These are phyloP conservation scores for Serendipita sp. DNA, from an alignment of 768 basidiomycete species.

Conservation along the genomic window DNA sequence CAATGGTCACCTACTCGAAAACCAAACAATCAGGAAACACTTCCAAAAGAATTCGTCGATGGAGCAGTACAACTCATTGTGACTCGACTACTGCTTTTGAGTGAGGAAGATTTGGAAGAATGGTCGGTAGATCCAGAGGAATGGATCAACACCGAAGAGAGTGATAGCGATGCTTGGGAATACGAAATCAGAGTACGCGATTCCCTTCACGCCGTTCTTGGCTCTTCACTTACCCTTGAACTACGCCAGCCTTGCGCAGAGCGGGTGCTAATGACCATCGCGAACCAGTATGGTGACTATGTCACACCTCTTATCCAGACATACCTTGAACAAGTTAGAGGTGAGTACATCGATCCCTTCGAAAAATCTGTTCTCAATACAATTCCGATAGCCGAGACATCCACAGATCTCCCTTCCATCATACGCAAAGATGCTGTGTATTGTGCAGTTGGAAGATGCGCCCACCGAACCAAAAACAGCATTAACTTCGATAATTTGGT, in stretches of 20 bases:
- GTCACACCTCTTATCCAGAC: conserved; percentile 50
- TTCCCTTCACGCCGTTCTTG: conserved; percentile 1
- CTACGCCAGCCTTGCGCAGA: conserved; percentile 70
- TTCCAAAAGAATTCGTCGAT: conserved; percentile 43
- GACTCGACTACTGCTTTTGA: conserved; percentile 71
- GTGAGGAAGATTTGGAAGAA: conserved; percentile 59
- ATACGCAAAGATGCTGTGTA: conserved; percentile 78
- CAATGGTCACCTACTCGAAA: conserved; percentile 59
- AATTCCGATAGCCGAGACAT: conserved; percentile 25
- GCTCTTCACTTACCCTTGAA: not conserved
- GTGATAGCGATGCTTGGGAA: conserved; percentile 85
- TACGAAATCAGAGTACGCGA: conserved; percentile 69
- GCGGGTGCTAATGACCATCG: conserved; percentile 71
- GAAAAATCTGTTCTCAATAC: conserved; percentile 12
- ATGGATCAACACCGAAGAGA: conserved; percentile 82
- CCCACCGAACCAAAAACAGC: conserved; percentile 38
- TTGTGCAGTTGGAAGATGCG: conserved; percentile 77
- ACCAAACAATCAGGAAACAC: conserved; percentile 39
- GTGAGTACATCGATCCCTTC: conserved; percentile 25
- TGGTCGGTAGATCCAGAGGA: conserved; percentile 89
- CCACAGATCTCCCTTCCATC: conserved; percentile 39
- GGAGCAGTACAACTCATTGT: conserved; percentile 63
- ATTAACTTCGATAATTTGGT: conserved; percentile 65
- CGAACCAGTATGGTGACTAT: conserved; percentile 49
- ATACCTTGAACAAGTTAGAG: conserved; percentile 43